Percentiles rank a stretch among this genome's conserved stretches.
Conservation (phyloP, 2,329 filamentous ascomycete genomes). For the Sporothrix pallida region DNA sequence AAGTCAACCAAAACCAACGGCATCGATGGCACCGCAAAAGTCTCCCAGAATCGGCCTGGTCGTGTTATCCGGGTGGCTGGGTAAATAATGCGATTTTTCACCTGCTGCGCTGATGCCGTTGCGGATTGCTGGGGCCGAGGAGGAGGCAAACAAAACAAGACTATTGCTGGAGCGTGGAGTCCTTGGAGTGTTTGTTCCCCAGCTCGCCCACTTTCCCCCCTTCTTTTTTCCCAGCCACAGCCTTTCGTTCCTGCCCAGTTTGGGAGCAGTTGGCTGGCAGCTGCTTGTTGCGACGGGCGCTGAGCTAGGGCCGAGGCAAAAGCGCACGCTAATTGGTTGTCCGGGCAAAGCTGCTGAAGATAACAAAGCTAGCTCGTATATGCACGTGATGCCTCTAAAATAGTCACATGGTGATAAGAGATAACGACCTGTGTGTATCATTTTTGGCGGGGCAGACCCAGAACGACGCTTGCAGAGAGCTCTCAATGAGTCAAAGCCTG, state of each 20-base stretch:
- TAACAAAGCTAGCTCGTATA: neutral
- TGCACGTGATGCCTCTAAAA: conserved; percentile 19
- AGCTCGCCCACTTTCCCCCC: neutral
- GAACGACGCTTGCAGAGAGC: conserved; percentile 23
- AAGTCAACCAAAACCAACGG: too few relatives aligned
- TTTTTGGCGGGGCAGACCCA: conserved; percentile 25
- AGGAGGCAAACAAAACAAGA: conserved; percentile 25
- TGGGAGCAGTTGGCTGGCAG: neutral
- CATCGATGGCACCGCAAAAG: neutral
- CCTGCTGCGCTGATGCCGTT: conserved; percentile 2
- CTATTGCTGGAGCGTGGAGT: neutral
- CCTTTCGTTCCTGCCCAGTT: conserved; percentile 21
- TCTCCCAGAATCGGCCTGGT: neutral
- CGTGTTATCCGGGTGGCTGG: conserved; percentile 25
- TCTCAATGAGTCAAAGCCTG: conserved; percentile 31
- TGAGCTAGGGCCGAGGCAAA: conserved; percentile 30
- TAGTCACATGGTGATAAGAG: conserved; percentile 9
- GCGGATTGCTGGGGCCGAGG: conserved; percentile 26
- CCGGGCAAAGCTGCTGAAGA: conserved; percentile 31
- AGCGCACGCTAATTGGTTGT: conserved; percentile 35
- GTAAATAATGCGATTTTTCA: conserved; percentile 17
- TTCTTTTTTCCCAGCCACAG: conserved; percentile 21
- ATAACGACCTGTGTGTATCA: neutral
- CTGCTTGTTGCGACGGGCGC: neutral
- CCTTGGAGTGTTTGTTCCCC: neutral